Evolutionary conservation across 345 rosid genomes (phyloP).

Genomic region (Moricandia moricandioides): DNA sequence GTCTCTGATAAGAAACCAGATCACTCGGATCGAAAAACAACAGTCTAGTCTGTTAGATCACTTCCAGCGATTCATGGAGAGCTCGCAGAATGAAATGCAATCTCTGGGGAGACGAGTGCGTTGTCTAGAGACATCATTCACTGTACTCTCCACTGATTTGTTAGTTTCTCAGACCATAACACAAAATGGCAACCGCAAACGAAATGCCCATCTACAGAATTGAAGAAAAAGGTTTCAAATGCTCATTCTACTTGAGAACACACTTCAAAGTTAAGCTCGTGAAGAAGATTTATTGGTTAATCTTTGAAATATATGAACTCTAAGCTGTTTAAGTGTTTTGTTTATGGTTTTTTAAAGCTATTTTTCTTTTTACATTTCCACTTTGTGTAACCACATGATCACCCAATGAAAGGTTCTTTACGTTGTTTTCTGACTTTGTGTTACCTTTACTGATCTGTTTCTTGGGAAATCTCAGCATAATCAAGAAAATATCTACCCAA

Average conservation of each 20-base stretch:
- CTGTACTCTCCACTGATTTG: constrained; percentile 75
- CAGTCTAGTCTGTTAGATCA: constrained; percentile 71
- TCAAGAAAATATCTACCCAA: constrained; percentile 44
- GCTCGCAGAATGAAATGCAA: constrained; percentile 79
- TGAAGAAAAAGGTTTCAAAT: neutral
- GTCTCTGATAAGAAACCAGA: constrained; percentile 62
- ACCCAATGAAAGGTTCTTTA: neutral
- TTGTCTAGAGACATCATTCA: constrained; percentile 84
- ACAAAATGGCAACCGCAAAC: constrained; percentile 25
- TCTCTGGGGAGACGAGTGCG: constrained; percentile 82
- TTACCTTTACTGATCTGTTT: neutral
- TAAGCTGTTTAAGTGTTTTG: neutral
- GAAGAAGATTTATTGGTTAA: neutral
- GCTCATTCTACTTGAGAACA: neutral
- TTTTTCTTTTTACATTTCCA: constrained; percentile 6
- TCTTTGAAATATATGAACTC: neutral
- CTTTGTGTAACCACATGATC: constrained; percentile 22
- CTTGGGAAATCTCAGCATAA: neutral
- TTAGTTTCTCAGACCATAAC: constrained; percentile 32
- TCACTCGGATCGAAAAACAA: constrained; percentile 82
- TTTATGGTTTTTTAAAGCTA: constrained; percentile 5
- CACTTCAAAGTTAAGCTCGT: constrained; percentile 8
- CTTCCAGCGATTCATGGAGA: constrained; percentile 89
- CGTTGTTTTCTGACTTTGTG: constrained; percentile 3
- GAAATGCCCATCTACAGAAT: constrained; percentile 15